Evolutionary conservation across 1,284 basidiomycete species (phyloP).

Genomic region (Fomitiporia mediterranea): DNA sequence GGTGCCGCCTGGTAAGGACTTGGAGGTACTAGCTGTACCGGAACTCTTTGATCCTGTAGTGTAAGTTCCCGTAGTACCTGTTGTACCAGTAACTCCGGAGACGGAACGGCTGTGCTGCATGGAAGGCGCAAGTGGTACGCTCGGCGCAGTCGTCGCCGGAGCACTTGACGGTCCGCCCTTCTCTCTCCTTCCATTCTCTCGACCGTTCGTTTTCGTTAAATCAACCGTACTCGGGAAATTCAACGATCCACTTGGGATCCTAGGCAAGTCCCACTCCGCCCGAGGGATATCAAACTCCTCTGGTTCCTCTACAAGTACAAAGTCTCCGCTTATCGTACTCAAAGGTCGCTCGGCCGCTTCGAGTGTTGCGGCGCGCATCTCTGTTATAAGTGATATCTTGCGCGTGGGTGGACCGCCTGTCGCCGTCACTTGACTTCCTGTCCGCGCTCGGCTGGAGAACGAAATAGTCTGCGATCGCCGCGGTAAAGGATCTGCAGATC

Average conservation of each 20-base stretch:
- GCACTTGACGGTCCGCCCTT: not conserved
- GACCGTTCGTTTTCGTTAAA: conserved; percentile 32
- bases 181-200: conserved; percentile 24
- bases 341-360: conserved; percentile 5
- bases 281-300: conserved; percentile 27
- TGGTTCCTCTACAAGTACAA: conserved; percentile 55
- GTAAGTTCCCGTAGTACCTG: conserved; percentile 18
- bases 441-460: not conserved
- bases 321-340: conserved; percentile 34
- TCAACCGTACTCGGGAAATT: conserved; percentile 18
- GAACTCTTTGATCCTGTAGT: no score
- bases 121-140: not conserved
- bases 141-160: not conserved
- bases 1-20: conserved; percentile 22
- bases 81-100: not conserved
- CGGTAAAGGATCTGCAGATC: conserved; percentile 27
- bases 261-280: conserved; percentile 17
- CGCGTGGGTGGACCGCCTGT: conserved; percentile 1
- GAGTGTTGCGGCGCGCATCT: conserved; percentile 3
- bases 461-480: conserved; percentile 18
- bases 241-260: conserved; percentile 14
- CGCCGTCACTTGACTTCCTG: not conserved
- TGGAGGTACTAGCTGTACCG: conserved; percentile 22
- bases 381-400: not conserved
- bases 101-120: conserved; percentile 1